phyloP scores from a whole-genome alignment of 192 early-diverging fungal species.

The Linnemannia hyalina region DNA sequence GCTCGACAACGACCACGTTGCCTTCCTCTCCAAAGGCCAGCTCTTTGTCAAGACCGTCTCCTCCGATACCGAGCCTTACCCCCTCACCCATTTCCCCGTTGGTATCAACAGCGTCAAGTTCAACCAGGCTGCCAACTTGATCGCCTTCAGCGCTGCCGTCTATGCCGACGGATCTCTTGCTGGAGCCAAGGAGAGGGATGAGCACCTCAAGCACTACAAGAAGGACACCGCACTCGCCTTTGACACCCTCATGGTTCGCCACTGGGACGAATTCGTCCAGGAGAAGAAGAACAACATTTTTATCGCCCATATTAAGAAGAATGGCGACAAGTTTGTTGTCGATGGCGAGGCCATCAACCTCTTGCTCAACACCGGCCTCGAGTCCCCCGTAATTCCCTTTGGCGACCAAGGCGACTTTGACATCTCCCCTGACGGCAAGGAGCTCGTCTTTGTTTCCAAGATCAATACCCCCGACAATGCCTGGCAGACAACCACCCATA shows the following conservation, averaged over 20 bases:
- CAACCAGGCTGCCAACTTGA: constrained; percentile 58
- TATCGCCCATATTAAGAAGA: constrained; percentile 56
- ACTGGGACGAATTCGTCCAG: constrained; percentile 80
- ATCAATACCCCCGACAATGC: constrained; percentile 71
- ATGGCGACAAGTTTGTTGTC: constrained; percentile 57
- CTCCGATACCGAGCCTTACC: constrained; percentile 49
- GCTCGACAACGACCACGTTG: constrained; percentile 62
- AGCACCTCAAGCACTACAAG: constrained; percentile 47
- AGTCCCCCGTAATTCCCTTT: constrained; percentile 64
- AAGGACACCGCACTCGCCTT: constrained; percentile 73
- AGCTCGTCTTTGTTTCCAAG: constrained; percentile 81
- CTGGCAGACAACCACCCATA: constrained; percentile 82
- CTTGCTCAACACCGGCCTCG: constrained; percentile 62
- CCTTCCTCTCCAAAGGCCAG: constrained; percentile 60
- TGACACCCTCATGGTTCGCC: constrained; percentile 84
- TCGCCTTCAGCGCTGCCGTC: constrained; percentile 80
- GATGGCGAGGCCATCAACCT: constrained; percentile 67
- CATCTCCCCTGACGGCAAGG: constrained; percentile 74
- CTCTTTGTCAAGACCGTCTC: constrained; percentile 55
- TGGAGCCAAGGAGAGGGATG: constrained; percentile 67
- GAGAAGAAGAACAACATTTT: constrained; percentile 76
- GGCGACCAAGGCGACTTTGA: constrained; percentile 73
- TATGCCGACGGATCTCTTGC: constrained; percentile 70
- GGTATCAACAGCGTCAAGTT: constrained; percentile 70
- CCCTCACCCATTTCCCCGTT: constrained; percentile 67